phyloP scores from a whole-genome alignment of 768 basidiomycete genomes.

The Russula ochroleuca region DNA sequence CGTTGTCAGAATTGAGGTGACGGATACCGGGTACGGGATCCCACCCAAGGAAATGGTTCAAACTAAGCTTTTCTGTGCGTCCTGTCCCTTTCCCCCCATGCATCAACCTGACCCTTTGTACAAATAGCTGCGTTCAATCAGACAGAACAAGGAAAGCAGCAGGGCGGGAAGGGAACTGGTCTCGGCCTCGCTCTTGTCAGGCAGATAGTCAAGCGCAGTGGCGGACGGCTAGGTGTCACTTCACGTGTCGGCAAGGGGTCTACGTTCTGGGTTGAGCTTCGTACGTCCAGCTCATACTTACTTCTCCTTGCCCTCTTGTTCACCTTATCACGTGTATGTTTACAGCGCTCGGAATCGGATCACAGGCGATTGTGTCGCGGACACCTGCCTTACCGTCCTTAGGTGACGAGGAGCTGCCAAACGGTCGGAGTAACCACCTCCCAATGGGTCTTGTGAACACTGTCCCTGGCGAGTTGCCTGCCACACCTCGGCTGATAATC shows the following conservation, averaged over 20 bases:
- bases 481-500: background rate
- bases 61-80: conserved; percentile 66
- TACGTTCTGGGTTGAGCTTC: conserved; percentile 86
- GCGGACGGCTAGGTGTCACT: conserved; percentile 43
- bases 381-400: conserved; percentile 29
- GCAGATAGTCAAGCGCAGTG: conserved; percentile 49
- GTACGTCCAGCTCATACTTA: conserved; percentile 34
- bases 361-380: conserved; percentile 40
- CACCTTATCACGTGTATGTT: background rate
- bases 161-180: conserved; percentile 55
- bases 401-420: background rate
- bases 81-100: background rate
- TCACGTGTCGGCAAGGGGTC: conserved; percentile 60
- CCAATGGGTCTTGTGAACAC: conserved; percentile 12
- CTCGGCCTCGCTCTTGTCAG: conserved; percentile 50
- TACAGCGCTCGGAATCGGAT: conserved; percentile 64
- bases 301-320: background rate
- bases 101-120: background rate
- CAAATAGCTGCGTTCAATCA: conserved; percentile 66
- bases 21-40: conserved; percentile 70
- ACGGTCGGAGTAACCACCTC: conserved; percentile 1
- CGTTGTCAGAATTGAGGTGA: conserved; percentile 80
- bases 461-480: background rate
- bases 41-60: conserved; percentile 62
- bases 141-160: conserved; percentile 69